These are phyloP conservation scores for Rhododendron griersonianum DNA, from an alignment of 148 eudicot species.

Conservation along the genomic window DNA sequence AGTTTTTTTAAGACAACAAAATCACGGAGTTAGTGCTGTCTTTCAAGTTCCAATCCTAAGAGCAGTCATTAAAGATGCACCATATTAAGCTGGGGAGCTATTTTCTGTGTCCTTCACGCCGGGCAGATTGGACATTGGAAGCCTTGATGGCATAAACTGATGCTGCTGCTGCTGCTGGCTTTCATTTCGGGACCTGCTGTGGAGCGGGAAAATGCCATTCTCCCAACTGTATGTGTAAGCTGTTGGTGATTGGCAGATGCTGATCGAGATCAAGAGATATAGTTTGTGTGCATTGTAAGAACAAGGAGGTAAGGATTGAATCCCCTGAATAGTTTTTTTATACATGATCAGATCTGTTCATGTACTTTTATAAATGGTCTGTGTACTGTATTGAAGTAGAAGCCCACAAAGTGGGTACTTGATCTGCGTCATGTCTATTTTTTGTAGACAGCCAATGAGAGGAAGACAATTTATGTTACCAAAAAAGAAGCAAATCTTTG, in stretches of 20 bases:
- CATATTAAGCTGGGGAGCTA: neutral
- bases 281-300: no score
- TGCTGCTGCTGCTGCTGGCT: neutral
- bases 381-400: neutral
- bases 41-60: neutral
- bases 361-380: neutral
- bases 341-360: neutral
- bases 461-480: neutral
- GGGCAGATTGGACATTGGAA: neutral
- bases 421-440: neutral
- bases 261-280: no score
- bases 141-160: neutral
- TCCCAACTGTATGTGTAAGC: no score
- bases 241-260: no score
- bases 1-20: neutral
- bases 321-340: neutral
- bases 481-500: neutral
- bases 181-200: no score
- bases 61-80: neutral
- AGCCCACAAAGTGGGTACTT: neutral
- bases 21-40: neutral
- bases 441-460: neutral
- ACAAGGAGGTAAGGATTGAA: no score
- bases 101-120: no score
- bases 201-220: no score